Evolutionary conservation across 164 flowering plant genomes (phyloP), one percentile per base, ranked within the genome.

Genomic region (Sextonia rubra): DNA sequence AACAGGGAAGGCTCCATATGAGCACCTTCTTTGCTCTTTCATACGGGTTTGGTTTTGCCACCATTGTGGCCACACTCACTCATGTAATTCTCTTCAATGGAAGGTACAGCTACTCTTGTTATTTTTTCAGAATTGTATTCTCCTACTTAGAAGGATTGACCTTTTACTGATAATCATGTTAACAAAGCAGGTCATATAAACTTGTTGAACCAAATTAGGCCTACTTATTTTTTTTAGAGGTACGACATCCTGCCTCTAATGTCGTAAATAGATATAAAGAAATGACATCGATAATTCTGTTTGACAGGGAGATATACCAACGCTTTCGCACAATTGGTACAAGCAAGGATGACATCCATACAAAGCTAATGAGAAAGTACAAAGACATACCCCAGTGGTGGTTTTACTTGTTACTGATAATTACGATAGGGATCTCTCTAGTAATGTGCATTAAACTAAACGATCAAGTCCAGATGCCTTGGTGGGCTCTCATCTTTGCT

Each of bases 401-500:
- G 97, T 91, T 91, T 58, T 60, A 85, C 67, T 2, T 75, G 4
- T 22, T 87, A 76, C 90, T 88, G 69, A 72, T 2, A 0, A 68
- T 67, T 20, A 73, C 92, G 0, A 0, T 93, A 8, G 52, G 29
- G 0, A 69, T 86, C n/a, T 83, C 94, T 25, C 83, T 93, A 3
- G 66, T 76, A 12, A 85, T 90, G 2, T 93, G 92, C 81, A 84
- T 79, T 37, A 69, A 86, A 77, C 62, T 84, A 86, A 86, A 86
- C 26, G 82, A 89, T 58, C 76, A 93, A 69, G 75, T 91, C 63
- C 98, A 93, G 74, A 71, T 91, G 83, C 98, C 98, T 32, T 90
- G 93, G 93, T 93, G 98, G 97, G 98, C 85, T 4, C 91, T 93
- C 56, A 14, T 93, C 24, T 78, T 89, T 62, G 85, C 97, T 4